Evolutionary conservation across 2,329 filamentous ascomycete genomes (phyloP), one percentile per base, ranked within the genome.

Genomic region (Venturia oleaginea): DNA sequence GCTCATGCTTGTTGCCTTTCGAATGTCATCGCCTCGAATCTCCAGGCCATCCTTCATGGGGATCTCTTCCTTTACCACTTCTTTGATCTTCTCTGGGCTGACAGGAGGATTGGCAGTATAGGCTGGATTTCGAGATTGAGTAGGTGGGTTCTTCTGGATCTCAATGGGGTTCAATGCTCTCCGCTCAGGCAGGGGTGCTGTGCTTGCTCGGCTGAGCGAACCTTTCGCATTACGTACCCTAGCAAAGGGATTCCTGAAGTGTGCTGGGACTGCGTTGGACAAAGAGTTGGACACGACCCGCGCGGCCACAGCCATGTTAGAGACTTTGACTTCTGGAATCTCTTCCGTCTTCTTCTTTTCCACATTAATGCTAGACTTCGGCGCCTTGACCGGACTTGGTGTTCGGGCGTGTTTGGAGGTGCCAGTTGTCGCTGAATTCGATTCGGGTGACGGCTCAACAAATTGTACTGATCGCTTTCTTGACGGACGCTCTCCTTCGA

Each of bases 1-100:
- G 73, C 82, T 88, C 84, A 95, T 95, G 77, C 90, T 94, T 8
- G 93, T 97, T 64, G 93, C 93, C 69, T 90, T 86, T 66, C 91
- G 86, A 68, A 97, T 94, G 66, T 97, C 93, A 61, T 96, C 88
- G 71, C 89, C 80, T 69, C 92, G 85, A 67, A 96, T 86, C 75
- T 97, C 92, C 68, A 91, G 82, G 24, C 89, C 91, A 71, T 94
- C 86, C 76, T 89, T 92, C 68, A 81, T 87, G 55, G 83, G 83
- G n/a, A 73, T 68, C 0, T 70, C 67, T 46, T 72, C 70, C 38
- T 74, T 73, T 63, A 75, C 72, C 61, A 73, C 69, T 43, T 61
- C 62, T 30, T 62, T 57, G 37, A 24, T 22, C 48, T 62, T 48
- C 24, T 65, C 61, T 4, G 67, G 51, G 19, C 38, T 34, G 30